Conservation (phyloP, 768 basidiomycete species). For the Xerocomus brunneocitrinus region DNA sequence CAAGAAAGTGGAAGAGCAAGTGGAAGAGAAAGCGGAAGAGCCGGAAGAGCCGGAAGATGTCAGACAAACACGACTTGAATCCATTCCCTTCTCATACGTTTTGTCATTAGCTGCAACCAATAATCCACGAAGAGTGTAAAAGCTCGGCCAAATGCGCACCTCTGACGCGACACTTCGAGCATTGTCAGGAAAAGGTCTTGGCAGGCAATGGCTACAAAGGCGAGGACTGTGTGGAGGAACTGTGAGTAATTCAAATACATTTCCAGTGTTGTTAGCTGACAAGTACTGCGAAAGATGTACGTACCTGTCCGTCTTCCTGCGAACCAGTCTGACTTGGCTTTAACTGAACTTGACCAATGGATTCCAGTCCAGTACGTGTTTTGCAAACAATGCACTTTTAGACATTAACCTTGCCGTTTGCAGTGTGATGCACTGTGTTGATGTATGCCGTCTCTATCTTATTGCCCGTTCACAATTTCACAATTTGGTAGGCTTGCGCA, state of each 20-base stretch:
- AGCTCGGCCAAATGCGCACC: conserved; percentile 59
- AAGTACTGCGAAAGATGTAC: conserved; percentile 17
- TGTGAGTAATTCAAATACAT: conserved; percentile 47
- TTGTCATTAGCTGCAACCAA: conserved; percentile 54
- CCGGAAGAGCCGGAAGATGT: conserved; percentile 73
- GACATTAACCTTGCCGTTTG: conserved; percentile 5
- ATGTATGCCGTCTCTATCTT: conserved; percentile 48
- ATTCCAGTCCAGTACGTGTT: conserved; percentile 62
- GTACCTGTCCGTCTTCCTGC: conserved; percentile 6
- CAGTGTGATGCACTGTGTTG: conserved; percentile 92
- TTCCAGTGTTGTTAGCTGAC: conserved; percentile 1
- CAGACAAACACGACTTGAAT: conserved; percentile 22
- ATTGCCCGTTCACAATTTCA: background rate
- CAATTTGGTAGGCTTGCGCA: conserved; percentile 39
- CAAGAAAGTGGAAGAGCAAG: conserved; percentile 48
- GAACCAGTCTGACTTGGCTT: conserved; percentile 7
- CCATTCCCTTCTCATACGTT: background rate
- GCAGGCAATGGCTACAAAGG: conserved; percentile 80
- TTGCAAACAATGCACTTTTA: background rate
- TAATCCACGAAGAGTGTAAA: conserved; percentile 73
- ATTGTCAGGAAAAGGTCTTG: conserved; percentile 85
- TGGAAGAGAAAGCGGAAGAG: conserved; percentile 54
- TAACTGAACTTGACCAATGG: background rate
- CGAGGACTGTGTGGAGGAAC: conserved; percentile 91
- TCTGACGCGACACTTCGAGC: conserved; percentile 77